Base-by-base conservation (phyloP, 768 basidiomycete species). In the Rhodotorula sphaerocarpa region DNA sequence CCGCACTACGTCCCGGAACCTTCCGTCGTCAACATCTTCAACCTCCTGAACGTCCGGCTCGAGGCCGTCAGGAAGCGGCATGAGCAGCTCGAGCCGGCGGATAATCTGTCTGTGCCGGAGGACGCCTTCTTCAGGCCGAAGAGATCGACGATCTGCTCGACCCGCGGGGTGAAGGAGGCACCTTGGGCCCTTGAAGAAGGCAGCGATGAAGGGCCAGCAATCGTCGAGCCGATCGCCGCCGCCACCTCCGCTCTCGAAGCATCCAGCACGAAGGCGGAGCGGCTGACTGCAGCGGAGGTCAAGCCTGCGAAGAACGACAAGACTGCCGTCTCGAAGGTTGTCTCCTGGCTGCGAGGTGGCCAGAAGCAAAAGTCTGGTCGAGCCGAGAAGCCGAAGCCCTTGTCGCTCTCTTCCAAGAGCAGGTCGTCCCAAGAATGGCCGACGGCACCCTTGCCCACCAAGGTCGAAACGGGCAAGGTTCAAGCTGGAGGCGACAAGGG, bases 11-110 rank as follows among this genome's bases (percentile, higher is more conserved):
- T 58, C 0, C 62, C 62, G 7, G 70, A 71, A 33, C 53, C 66
- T 7, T 59, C 57, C 21, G 64, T 71, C 56, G 67, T 78, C 57
- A 66, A 61, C 28, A 66, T 76, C 15, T 74, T 78, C 47, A 69
- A 67, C 34, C 65, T 77, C 14, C 73, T 79, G 44, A 76, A 78
- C 61, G 64, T 67, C 7, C 74, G 78, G 7, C 72, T 79, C 48
- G 77, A 78, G 36, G 69, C 74, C 23, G 75, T 79, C 56, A 74
- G 76, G 46, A 73, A 73, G 54, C 70, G 78, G 10, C 75, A 76
- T 59, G 77, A 77, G 46, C 75, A 78, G 64, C 72, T 79, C 31
- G 77, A 78, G 61, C 78, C 78, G 2, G 51, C 63, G 18, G 66
- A 67, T 25, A 59, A 67, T 41, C 55, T 71, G 5, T 10, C n/a